A percentile compares a stretch with the other conserved stretches of the same genome.
These are phyloP conservation scores for Lachnellula arida DNA, from an alignment of 2,329 filamentous ascomycete species.

Conservation along the genomic window DNA sequence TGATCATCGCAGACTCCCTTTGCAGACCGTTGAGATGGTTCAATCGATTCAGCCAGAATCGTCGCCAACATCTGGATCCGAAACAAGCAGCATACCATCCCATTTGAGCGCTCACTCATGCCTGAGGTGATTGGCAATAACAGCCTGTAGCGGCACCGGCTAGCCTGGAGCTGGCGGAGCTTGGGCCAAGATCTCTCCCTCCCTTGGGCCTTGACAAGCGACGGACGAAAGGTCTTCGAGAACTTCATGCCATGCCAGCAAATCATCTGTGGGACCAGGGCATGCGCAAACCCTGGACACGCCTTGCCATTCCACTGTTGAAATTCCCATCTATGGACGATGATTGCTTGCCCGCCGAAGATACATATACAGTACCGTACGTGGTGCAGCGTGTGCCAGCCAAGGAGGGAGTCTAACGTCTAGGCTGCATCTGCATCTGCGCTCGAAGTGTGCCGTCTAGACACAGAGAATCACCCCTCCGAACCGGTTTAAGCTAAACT, in stretches of 20 bases:
- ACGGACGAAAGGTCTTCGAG: not conserved
- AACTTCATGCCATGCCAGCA: not conserved
- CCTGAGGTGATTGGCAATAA: constrained; percentile 2
- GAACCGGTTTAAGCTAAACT: not conserved
- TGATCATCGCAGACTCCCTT: no score
- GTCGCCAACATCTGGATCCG: not conserved
- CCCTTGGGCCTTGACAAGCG: not conserved
- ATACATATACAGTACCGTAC: not conserved
- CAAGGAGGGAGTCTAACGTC: not conserved
- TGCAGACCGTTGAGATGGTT: not conserved
- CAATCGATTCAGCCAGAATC: not conserved
- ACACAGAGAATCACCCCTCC: not conserved
- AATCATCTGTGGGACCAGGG: not conserved
- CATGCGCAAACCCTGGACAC: constrained; percentile 2
- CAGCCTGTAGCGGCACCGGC: constrained; percentile 1
- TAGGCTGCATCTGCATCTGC: not conserved
- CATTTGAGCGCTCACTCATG: not conserved
- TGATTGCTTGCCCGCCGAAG: not conserved
- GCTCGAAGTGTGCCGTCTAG: not conserved
- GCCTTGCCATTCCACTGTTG: not conserved
- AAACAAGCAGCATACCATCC: constrained; percentile 2
- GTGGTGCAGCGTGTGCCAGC: not conserved
- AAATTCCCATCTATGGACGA: not conserved
- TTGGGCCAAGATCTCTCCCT: constrained; percentile 4
- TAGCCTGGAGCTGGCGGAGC: not conserved